Evolutionary conservation across 257 asterid genomes (phyloP), one percentile per base, ranked within the genome.

Genomic region (Jaltomata sinuosa): DNA sequence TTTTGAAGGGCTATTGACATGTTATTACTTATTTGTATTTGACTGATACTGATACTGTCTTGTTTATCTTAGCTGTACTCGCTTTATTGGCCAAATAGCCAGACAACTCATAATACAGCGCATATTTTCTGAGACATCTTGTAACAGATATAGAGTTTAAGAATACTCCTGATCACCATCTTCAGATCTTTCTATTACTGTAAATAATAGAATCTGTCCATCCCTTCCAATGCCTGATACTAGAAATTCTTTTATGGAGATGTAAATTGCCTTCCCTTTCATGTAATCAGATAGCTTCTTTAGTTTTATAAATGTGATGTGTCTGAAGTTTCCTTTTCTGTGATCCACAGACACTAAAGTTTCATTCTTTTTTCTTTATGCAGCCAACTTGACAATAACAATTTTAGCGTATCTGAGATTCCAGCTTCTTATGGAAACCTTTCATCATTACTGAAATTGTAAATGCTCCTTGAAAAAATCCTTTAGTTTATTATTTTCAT

Each of bases 331-430:
- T 40, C 32, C 76, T 55, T 14, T 68, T 29, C 80, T 42, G n/a
- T 22, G 57, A 74, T 47, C 80, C 80, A 74, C 49, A 84, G 54
- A 14, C 67, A 22, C 71, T 79, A 47, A 45, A 52, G 12, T 72
- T 45, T 27, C 57, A 25, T 74, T 52, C 82, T 47, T 32, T 47
- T 82, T 81, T 53, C 59, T 57, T 40, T 16, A 45, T 74, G 88
- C 88, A 90, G 93, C 67, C 93, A 90, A 80, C 86, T 90, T 78
- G 91, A 90, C 74, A 90, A 90, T 88, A 90, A 90, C 88, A 76
- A 88, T 78, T 90, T 90, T 85, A 86, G 84, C 53, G 90, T 89
- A 47, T 40, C 89, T 67, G 84, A 85, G 38, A 90, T 90, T 85
- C 93, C 93, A 57, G 83, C 87, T 84, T 83, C 93, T 16, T 88